phyloP scores from a whole-genome alignment of 345 rosid genomes.

The Boechera retrofracta region DNA sequence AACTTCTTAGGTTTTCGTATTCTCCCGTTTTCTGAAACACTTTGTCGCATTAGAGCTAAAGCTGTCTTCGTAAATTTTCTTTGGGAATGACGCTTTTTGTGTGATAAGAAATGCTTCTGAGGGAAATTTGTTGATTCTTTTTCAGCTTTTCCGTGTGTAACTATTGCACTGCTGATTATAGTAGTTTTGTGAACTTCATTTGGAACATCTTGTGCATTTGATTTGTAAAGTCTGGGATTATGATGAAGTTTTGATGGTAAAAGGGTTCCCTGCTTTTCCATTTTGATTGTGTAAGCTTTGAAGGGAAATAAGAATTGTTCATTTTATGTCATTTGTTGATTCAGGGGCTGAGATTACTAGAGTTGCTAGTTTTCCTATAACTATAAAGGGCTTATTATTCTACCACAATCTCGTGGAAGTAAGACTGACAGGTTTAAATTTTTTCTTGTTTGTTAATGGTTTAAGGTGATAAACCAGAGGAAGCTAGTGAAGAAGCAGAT shows the following conservation, averaged over 20 bases:
- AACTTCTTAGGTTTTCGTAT: background rate
- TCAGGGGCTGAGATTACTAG: background rate
- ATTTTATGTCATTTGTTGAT: conserved; percentile 14
- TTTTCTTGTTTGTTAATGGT: conserved; percentile 8
- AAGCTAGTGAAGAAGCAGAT: conserved; percentile 46
- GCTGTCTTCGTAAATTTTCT: conserved; percentile 8
- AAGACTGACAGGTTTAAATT: background rate
- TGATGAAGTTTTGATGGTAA: background rate
- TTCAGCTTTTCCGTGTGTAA: conserved; percentile 1
- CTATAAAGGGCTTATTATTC: background rate
- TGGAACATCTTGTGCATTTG: background rate
- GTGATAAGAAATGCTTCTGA: conserved; percentile 2
- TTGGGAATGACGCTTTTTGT: background rate
- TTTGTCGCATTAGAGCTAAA: background rate
- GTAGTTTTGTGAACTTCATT: too few relatives aligned
- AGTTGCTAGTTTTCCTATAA: conserved; percentile 2
- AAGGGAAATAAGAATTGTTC: background rate
- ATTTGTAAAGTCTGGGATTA: too few relatives aligned
- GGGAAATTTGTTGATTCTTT: background rate
- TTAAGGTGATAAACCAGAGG: conserved; percentile 54
- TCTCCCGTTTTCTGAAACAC: conserved; percentile 1
- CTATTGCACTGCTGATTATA: conserved; percentile 3
- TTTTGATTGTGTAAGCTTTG: background rate
- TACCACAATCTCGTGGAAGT: background rate
- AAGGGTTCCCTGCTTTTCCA: background rate